Conservation (phyloP, 2,329 filamentous ascomycete genomes). For the Trichoderma koningiopsis region DNA sequence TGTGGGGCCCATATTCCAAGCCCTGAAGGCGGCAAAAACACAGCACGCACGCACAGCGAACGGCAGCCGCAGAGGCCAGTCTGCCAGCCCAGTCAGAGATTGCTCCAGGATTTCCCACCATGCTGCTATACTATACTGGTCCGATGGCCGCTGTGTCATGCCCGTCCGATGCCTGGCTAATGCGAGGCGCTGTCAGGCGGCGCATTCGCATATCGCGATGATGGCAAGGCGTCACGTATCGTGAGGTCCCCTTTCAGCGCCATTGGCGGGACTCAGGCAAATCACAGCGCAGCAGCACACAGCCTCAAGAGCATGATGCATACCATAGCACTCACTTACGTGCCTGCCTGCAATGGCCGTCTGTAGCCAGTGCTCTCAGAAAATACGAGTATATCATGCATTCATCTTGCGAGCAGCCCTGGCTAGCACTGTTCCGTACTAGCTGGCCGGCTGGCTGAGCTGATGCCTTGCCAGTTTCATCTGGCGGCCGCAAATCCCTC, state of each 20-base stretch:
- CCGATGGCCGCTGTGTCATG: neutral
- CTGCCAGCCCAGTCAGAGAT: neutral
- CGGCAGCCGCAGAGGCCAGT: neutral
- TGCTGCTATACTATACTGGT: neutral
- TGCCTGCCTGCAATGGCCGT: neutral
- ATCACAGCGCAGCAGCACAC: neutral
- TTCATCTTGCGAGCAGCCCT: neutral
- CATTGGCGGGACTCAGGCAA: neutral
- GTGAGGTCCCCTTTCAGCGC: neutral
- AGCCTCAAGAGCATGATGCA: neutral
- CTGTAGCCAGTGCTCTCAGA: neutral
- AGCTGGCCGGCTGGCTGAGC: neutral
- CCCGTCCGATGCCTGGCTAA: neutral
- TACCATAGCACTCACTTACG: neutral
- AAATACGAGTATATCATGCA: neutral
- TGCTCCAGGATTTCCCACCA: neutral
- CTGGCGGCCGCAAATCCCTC: slow-evolving; percentile 19
- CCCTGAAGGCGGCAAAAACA: neutral
- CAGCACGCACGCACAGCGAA: neutral
- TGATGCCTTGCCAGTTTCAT: slow-evolving; percentile 20
- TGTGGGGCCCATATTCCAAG: slow-evolving; percentile 18
- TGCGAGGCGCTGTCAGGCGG: slow-evolving; percentile 1
- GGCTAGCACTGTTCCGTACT: slow-evolving; percentile 4
- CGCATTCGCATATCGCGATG: neutral
- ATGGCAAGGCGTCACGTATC: neutral